Evolutionary conservation across 2,329 filamentous ascomycete genomes (phyloP).

Genomic region (Pezizomycotina sp.): DNA sequence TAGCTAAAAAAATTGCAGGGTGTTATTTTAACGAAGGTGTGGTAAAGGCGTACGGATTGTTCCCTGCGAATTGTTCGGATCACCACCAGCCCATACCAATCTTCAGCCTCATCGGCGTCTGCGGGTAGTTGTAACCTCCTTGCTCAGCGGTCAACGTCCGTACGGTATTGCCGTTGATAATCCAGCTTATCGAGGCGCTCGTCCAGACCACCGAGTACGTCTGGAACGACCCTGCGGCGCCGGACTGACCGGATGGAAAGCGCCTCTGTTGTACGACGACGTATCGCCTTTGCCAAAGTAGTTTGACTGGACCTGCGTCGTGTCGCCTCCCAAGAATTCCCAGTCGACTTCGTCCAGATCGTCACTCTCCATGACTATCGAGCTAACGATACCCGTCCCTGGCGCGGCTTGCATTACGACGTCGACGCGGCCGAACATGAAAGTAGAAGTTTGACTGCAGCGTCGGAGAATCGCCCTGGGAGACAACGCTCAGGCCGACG

Average conservation of each 20-base stretch:
- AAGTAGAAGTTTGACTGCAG: conserved; percentile 86
- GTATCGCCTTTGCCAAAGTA: conserved; percentile 92
- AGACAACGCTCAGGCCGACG: conserved; percentile 60
- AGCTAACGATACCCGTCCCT: conserved; percentile 83
- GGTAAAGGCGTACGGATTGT: conserved; percentile 44
- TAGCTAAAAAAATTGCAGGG: background rate
- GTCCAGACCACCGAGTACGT: conserved; percentile 93
- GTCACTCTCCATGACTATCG: conserved; percentile 79
- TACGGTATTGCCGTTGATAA: conserved; percentile 59
- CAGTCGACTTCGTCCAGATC: conserved; percentile 90
- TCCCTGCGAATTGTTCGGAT: conserved; percentile 58
- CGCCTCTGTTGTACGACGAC: conserved; percentile 69
- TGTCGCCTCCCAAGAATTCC: conserved; percentile 77
- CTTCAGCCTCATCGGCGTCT: conserved; percentile 89
- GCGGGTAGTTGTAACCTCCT: conserved; percentile 46
- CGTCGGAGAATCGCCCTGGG: conserved; percentile 68
- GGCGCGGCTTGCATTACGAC: conserved; percentile 71
- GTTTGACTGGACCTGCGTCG: conserved; percentile 74
- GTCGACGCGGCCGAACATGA: conserved; percentile 94
- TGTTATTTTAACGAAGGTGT: conserved; percentile 1
- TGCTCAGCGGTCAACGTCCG: conserved; percentile 59
- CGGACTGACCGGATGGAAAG: conserved; percentile 52
- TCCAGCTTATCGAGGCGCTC: conserved; percentile 66
- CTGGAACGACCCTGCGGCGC: conserved; percentile 60
- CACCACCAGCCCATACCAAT: conserved; percentile 87